Evolutionary conservation across 805 yeast genomes (phyloP).

Genomic region (Maudiozyma barnettii): DNA sequence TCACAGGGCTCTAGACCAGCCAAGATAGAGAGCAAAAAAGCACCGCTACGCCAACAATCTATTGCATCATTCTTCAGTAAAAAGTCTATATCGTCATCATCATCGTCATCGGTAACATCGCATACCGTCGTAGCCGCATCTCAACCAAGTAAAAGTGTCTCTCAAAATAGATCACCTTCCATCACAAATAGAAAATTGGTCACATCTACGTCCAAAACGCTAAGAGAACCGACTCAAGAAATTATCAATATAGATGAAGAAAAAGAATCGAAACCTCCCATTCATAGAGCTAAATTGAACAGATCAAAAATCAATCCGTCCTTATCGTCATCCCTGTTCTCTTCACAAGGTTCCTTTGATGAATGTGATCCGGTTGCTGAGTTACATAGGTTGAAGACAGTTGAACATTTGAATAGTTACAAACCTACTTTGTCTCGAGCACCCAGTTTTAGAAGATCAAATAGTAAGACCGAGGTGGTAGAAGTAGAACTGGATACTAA

Average conservation of each 20-base stretch:
- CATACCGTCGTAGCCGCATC: neutral
- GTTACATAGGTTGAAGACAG: slow-evolving; percentile 12
- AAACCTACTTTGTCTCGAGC: slow-evolving; percentile 9
- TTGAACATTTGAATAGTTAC: slow-evolving; percentile 19
- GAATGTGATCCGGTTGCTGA: slow-evolving; percentile 24
- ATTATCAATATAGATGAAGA: neutral
- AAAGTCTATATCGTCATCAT: neutral
- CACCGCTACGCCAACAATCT: neutral
- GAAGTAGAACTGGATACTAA: slow-evolving; percentile 3
- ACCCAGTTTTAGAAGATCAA: slow-evolving; percentile 8
- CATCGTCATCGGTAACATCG: neutral
- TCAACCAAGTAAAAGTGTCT: no score
- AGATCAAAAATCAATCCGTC: slow-evolving; percentile 3
- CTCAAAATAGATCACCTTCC: neutral
- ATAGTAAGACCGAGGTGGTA: slow-evolving; percentile 4
- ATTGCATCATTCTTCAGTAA: neutral
- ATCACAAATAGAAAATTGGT: neutral
- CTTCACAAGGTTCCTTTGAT: slow-evolving; percentile 28
- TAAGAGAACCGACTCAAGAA: neutral
- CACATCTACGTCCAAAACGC: neutral
- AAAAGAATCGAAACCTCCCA: neutral
- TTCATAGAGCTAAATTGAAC: slow-evolving; percentile 1
- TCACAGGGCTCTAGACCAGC: neutral
- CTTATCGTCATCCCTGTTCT: slow-evolving; percentile 6
- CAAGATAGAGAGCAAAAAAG: neutral